Percentiles rank a stretch among this genome's conserved stretches.
These are phyloP conservation scores for Alternaria solani DNA, from an alignment of 2,329 filamentous ascomycete species.

Conservation along the genomic window DNA sequence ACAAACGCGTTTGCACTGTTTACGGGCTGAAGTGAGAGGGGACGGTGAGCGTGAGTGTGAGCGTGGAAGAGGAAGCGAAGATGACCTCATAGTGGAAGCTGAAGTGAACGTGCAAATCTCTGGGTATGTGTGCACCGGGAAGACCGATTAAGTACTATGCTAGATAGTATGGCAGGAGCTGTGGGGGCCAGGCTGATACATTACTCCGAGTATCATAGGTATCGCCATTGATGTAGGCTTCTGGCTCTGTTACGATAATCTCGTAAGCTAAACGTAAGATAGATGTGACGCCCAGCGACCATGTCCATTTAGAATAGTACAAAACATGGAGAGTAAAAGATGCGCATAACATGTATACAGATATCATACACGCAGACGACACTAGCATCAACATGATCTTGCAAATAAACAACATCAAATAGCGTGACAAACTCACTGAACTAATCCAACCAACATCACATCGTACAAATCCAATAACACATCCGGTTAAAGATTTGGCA, in stretches of 20 bases:
- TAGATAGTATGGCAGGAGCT: background rate
- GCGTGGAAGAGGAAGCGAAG: background rate
- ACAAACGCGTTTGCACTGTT: background rate
- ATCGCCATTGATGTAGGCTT: background rate
- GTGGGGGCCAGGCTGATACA: too few species aligned
- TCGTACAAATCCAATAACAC: background rate
- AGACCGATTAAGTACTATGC: background rate
- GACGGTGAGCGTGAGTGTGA: background rate
- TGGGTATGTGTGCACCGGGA: background rate
- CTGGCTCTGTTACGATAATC: background rate
- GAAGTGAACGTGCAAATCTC: background rate
- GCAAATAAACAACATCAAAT: background rate
- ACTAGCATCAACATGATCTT: background rate
- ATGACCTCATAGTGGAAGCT: background rate
- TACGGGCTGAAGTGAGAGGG: background rate
- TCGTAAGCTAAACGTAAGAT: too few species aligned
- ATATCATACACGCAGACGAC: background rate
- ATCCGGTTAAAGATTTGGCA: constrained; percentile 2
- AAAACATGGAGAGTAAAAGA: background rate
- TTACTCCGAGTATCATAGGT: background rate
- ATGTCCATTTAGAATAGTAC: too few species aligned
- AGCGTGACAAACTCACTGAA: background rate
- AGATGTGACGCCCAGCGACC: too few species aligned
- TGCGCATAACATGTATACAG: background rate
- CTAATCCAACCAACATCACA: background rate